These are phyloP conservation scores for Physocladia obscura DNA, from an alignment of 192 early-diverging fungal genomes.

Conservation along the genomic window DNA sequence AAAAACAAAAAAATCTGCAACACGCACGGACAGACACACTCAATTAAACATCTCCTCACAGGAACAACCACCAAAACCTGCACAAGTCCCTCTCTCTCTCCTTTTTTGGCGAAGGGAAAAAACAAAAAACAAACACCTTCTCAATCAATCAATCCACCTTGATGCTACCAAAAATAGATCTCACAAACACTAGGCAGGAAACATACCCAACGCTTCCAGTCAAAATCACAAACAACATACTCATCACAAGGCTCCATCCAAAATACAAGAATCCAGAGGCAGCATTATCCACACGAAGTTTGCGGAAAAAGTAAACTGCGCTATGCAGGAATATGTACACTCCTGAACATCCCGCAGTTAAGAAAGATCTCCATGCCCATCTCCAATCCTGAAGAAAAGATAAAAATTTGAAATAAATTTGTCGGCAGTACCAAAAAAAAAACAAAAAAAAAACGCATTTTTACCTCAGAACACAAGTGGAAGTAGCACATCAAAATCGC, in stretches of 20 bases:
- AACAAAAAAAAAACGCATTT: too few relatives aligned
- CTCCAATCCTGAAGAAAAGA: slow-evolving; percentile 57
- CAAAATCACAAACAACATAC: slow-evolving; percentile 64
- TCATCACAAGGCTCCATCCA: slow-evolving; percentile 64
- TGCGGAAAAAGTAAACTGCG: slow-evolving; percentile 49
- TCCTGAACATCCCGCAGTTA: slow-evolving; percentile 69
- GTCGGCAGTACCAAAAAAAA: too few relatives aligned
- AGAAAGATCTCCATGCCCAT: slow-evolving; percentile 90
- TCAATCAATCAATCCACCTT: slow-evolving; percentile 78
- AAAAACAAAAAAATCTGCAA: not conserved
- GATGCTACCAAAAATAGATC: slow-evolving; percentile 72
- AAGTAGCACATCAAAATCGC: slow-evolving; percentile 61
- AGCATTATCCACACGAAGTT: slow-evolving; percentile 54
- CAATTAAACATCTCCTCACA: too few relatives aligned
- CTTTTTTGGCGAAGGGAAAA: too few relatives aligned
- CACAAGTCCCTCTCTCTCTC: too few relatives aligned
- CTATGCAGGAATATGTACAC: slow-evolving; percentile 82
- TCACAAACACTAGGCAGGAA: slow-evolving; percentile 57
- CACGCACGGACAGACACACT: too few relatives aligned
- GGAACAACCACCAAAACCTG: too few relatives aligned
- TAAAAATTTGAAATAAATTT: not conserved
- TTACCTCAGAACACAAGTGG: slow-evolving; percentile 52
- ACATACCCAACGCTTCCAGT: slow-evolving; percentile 76
- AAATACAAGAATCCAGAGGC: slow-evolving; percentile 75
- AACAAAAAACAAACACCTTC: too few relatives aligned